Evolutionary conservation across 768 basidiomycete species (phyloP), one percentile per base, ranked within the genome.

Genomic region (Boletellus sp.): DNA sequence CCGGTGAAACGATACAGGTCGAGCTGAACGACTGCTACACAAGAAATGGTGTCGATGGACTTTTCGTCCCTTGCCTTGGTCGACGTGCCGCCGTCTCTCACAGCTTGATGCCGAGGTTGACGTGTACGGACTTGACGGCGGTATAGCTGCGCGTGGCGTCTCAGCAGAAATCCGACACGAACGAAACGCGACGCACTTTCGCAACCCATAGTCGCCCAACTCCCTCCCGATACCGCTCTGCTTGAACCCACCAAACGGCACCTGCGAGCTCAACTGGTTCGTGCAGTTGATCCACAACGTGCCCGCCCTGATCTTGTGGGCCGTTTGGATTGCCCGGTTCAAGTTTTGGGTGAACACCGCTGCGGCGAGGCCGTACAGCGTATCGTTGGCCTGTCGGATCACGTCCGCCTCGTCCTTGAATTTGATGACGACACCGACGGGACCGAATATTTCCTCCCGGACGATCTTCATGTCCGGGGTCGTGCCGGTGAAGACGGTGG

Each of bases 171-270:
- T 16, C 20, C 34, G 11, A 39, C 7, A 19, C 32, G 19, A 22
- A 7, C 9, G 17, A 44, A 42, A 26, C 31, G 47, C 19, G 34
- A 73, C 78, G 16, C 51, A 80, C 78, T 75, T 77, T 37, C 71
- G 66, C 48, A 79, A 55, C 13, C 87, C 90, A 66, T 91, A 87
- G 53, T 88, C 83, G 26, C 90, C 90, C 35, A 85, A 65, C 66
- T 92, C 90, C 26, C 87, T 78, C 17, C 90, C 90, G 19, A 90
- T 83, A 51, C 89, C 90, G 33, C 80, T 83, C 61, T 86, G 81
- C 74, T 91, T 94, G 77, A 76, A 92, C 9, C 91, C 91, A 53
- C 91, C 91, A 62, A 93, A 93, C 0, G 91, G 88, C 17, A 89
- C 74, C 23, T 75, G 51, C 6, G 63, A 49, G 24, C 61, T 20